phyloP scores from a whole-genome alignment of 257 asterid species.

The Handroanthus guayacan region DNA sequence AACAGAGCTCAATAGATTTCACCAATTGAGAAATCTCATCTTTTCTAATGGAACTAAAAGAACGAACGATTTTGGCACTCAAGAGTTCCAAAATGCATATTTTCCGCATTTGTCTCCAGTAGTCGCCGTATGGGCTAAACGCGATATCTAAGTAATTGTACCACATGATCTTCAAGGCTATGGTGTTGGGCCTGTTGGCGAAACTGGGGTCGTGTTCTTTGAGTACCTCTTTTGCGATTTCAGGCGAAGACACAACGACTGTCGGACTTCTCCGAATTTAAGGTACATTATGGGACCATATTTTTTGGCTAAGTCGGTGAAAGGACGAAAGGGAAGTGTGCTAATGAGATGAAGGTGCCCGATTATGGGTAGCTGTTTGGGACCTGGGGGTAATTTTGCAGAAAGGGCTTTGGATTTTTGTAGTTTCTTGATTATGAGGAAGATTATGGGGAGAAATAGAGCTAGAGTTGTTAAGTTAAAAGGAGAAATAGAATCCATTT shows the following conservation, averaged over 20 bases:
- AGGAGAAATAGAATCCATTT: constrained; percentile 2
- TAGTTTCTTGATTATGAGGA: neutral
- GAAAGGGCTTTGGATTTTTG: constrained; percentile 8
- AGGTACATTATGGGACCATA: constrained; percentile 32
- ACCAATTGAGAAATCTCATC: neutral
- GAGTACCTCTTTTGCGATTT: constrained; percentile 15
- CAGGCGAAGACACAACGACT: constrained; percentile 28
- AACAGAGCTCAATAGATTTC: neutral
- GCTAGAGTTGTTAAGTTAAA: neutral
- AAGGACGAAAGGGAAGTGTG: constrained; percentile 12
- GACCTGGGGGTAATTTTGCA: constrained; percentile 36
- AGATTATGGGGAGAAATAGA: constrained; percentile 1
- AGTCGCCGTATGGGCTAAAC: neutral
- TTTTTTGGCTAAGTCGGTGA: constrained; percentile 29
- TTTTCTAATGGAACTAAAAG: neutral
- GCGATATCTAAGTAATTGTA: neutral
- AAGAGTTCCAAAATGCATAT: neutral
- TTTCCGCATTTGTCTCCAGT: neutral
- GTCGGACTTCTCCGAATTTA: constrained; percentile 19
- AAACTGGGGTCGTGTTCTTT: constrained; percentile 5
- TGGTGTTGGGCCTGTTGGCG: neutral
- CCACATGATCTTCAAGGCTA: neutral
- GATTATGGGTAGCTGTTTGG: constrained; percentile 34
- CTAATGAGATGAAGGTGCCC: constrained; percentile 33
- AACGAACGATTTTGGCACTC: neutral